Conservation (phyloP, 331 rosid species). For the Quercus lobata region DNA sequence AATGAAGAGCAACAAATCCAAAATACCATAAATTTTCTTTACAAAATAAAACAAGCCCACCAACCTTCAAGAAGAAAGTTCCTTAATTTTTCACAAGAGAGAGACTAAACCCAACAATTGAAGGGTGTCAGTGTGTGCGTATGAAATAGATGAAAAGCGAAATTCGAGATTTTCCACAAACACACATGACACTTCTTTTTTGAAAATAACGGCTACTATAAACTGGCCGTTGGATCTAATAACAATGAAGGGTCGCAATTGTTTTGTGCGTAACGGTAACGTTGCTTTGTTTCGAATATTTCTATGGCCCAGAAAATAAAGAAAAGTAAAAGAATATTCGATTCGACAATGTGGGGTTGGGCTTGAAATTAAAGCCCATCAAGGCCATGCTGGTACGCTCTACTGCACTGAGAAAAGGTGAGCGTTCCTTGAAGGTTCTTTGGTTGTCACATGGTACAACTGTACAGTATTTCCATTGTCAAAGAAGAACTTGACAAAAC, state of each 20-base stretch:
- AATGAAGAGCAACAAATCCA: constrained; percentile 10
- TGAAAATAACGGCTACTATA: constrained; percentile 46
- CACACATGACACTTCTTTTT: background rate
- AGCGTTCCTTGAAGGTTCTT: background rate
- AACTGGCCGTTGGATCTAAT: constrained; percentile 24
- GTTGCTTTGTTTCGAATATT: constrained; percentile 20
- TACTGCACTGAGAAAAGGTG: background rate
- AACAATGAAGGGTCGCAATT: constrained; percentile 6
- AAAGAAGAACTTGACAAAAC: no score
- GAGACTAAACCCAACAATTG: background rate
- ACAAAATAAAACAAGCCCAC: background rate
- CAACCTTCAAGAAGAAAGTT: constrained; percentile 8
- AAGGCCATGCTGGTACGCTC: background rate
- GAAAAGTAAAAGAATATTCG: background rate
- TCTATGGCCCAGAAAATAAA: background rate
- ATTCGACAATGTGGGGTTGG: background rate
- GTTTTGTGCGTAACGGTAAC: constrained; percentile 14
- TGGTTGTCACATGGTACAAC: no score
- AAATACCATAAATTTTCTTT: background rate
- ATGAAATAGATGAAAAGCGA: background rate
- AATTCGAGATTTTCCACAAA: background rate
- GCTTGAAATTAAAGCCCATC: constrained; percentile 1
- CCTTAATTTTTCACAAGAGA: background rate
- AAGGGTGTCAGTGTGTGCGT: background rate
- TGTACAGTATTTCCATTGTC: no score